Evolutionary conservation across 2,329 filamentous ascomycete genomes (phyloP), one percentile per base, ranked within the genome.

Genomic region (Aureobasidium sp.): DNA sequence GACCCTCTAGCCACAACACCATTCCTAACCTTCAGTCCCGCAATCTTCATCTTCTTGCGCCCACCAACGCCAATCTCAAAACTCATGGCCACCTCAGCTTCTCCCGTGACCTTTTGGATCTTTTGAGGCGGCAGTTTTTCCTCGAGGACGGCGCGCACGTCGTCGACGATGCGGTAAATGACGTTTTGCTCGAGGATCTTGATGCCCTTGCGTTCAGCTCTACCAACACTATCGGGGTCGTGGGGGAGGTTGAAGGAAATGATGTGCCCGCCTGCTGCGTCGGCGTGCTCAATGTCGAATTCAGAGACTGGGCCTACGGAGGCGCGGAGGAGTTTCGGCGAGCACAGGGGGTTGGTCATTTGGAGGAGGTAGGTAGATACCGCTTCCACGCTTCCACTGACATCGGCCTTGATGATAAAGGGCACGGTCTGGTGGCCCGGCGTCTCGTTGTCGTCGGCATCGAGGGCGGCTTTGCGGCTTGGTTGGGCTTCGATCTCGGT

Each of bases 301-400:
- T 97, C 90, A 37, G 83, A 85, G 45, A 97, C 82, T 27, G 86
- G 81, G 1, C 94, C 95, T 1, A 94, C 88, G 1, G 82, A 85
- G 3, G 88, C 87, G 25, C 88, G 86, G 39, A 99, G 83, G 63
- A 99, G 81, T 62, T 86, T 84, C 15, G 92, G 84, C 36, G 81
- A 84, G 42, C 97, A 87, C 72, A 97, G 91, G 68, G 91, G 86
- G 76, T 88, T 96, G 66, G 92, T 91, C 65, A 97, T 81, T 63
- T 87, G 85, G 64, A 86, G 79, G 63, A 99, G 82, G 9, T 88
- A 87, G 53, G 90, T 87, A 64, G 87, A 81, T 2, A 97, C 88
- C 2, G 94, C 94, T 77, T 99, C 94, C 0, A 92, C 91, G 0
- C 93, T 97, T 41, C 94, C 94, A 64, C 88, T 89, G 20, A 97